Conservation (phyloP, 2,329 filamentous ascomycete species). For the Raffaelea albimanens region DNA sequence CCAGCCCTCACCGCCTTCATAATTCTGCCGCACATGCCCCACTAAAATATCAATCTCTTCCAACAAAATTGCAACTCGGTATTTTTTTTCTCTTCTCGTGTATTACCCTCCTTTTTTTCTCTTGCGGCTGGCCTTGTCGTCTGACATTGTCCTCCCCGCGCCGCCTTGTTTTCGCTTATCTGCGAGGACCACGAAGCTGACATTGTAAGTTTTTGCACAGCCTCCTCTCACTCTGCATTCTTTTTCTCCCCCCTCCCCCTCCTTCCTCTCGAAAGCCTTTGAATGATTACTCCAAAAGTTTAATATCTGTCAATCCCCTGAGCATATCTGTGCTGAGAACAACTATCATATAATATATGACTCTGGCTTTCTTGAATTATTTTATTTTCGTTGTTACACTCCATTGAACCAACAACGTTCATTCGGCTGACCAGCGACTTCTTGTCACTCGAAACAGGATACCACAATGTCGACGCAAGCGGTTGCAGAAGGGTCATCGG, state of each 20-base stretch:
- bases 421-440: too few relatives aligned
- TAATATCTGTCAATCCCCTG: constrained; percentile 55
- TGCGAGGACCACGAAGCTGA: too few relatives aligned
- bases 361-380: constrained; percentile 9
- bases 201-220: constrained; percentile 10
- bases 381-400: background rate
- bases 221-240: background rate
- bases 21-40: background rate
- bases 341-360: constrained; percentile 13
- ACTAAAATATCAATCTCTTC: background rate
- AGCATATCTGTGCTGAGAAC: constrained; percentile 30
- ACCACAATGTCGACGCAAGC: background rate
- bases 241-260: background rate
- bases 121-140: too few relatives aligned
- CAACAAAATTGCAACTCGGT: too few relatives aligned
- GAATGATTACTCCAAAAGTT: constrained; percentile 37
- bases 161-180: too few relatives aligned
- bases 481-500: background rate
- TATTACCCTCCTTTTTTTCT: background rate
- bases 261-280: constrained; percentile 6
- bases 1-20: constrained; percentile 12
- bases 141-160: too few relatives aligned
- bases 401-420: background rate
- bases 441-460: background rate
- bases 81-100: constrained; percentile 9